Evolutionary conservation across 78 protist genomes (phyloP).

Genomic region (Mastigamoeba balamuthi): DNA sequence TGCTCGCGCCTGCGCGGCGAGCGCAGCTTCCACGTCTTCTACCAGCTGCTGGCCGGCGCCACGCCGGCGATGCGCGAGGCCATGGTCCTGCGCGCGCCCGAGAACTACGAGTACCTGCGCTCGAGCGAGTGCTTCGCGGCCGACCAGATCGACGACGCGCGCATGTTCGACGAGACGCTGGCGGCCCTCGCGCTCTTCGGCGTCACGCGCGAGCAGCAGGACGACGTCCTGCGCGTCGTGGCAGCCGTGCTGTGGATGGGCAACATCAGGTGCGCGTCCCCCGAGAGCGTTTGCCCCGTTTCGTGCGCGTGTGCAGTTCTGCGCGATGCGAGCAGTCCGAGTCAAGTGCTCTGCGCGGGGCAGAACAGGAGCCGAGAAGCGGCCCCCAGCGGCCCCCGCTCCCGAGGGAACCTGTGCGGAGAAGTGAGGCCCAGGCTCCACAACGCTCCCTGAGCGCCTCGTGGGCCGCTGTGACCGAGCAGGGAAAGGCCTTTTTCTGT

Average conservation of each 20-base stretch:
- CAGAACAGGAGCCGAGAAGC: conserved; percentile 23
- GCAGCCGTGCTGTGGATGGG: conserved; percentile 76
- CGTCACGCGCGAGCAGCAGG: conserved; percentile 52
- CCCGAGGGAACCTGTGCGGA: conserved; percentile 29
- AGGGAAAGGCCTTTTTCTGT: too few relatives aligned
- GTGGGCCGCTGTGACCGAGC: too few relatives aligned
- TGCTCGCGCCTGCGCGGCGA: conserved; percentile 67
- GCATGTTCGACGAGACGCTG: conserved; percentile 22
- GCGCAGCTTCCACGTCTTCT: conserved; percentile 78
- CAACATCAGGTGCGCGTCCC: conserved; percentile 51
- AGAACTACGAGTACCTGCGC: conserved; percentile 8
- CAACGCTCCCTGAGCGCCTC: too few relatives aligned
- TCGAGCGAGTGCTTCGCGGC: conserved; percentile 8
- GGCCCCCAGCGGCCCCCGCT: conserved; percentile 22
- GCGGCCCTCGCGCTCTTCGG: conserved; percentile 58
- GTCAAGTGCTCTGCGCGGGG: conserved; percentile 25
- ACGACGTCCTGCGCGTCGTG: conserved; percentile 12
- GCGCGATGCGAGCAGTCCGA: neutral
- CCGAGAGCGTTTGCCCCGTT: conserved; percentile 21
- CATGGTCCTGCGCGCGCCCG: conserved; percentile 31
- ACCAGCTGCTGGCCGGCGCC: conserved; percentile 71
- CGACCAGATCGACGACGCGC: conserved; percentile 47
- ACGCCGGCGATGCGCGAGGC: conserved; percentile 5
- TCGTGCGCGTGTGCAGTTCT: too few relatives aligned
- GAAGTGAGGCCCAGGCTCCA: conserved; percentile 64